Percentiles rank a stretch among this genome's conserved stretches.
These are phyloP conservation scores for Agroathelia rolfsii DNA, from an alignment of 1,284 basidiomycete genomes.

Conservation along the genomic window DNA sequence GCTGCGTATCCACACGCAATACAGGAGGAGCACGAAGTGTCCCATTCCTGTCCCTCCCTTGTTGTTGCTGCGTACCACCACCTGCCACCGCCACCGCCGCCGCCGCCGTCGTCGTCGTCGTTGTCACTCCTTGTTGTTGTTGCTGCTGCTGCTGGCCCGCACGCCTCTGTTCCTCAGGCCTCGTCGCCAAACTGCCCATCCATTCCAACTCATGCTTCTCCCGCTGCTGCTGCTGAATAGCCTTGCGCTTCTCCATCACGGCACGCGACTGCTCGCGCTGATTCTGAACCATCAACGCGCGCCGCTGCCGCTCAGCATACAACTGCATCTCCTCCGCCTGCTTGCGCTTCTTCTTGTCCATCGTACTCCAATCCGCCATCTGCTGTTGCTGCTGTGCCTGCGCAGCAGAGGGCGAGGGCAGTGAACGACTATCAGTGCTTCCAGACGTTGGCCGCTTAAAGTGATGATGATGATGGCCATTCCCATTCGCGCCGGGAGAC, in stretches of 20 bases:
- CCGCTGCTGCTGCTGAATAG: conserved; percentile 52
- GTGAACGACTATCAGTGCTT: conserved; percentile 59
- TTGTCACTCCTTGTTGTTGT: not conserved
- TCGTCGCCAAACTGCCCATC: conserved; percentile 27
- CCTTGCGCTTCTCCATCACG: conserved; percentile 87
- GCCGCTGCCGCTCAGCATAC: conserved; percentile 83
- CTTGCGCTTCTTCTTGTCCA: conserved; percentile 82
- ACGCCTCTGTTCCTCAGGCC: conserved; percentile 27
- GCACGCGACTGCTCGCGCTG: conserved; percentile 85
- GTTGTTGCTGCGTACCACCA: too few relatives aligned
- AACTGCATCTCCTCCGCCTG: conserved; percentile 75
- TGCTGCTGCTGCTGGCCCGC: conserved; percentile 43
- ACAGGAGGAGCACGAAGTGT: too few relatives aligned
- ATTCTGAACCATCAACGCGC: conserved; percentile 66
- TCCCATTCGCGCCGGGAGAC: conserved; percentile 39
- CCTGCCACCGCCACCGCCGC: too few relatives aligned
- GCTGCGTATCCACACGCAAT: too few relatives aligned
- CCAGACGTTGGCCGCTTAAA: conserved; percentile 85
- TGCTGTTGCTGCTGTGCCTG: conserved; percentile 26
- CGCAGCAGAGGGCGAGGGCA: conserved; percentile 41
- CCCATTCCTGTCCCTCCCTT: too few relatives aligned
- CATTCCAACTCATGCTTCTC: conserved; percentile 49
- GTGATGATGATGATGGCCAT: too few relatives aligned
- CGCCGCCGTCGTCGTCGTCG: too few relatives aligned
- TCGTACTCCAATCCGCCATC: conserved; percentile 68